A percentile compares a stretch with the other conserved stretches of the same genome.
Evolutionary conservation across 129 eudicot genomes (phyloP).

Genomic region (sunflower (Helianthus annuus)): DNA sequence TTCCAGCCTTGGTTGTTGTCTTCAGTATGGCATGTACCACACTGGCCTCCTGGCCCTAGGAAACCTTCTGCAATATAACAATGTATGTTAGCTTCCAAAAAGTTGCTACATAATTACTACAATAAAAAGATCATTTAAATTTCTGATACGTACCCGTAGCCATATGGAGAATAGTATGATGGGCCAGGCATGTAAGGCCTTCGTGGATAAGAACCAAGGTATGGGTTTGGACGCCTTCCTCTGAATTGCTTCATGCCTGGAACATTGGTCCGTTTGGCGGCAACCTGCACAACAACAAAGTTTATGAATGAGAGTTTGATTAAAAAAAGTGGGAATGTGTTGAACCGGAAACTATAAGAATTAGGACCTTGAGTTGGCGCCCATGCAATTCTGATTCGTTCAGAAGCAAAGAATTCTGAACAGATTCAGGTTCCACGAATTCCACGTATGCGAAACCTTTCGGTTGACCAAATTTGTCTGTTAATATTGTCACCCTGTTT

Average conservation of each 20-base stretch:
- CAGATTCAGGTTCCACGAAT: conserved; percentile 69
- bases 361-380: conserved; percentile 60
- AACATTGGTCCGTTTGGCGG: conserved; percentile 60
- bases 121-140: not conserved
- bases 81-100: not conserved
- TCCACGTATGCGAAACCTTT: conserved; percentile 81
- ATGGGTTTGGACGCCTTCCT: conserved; percentile 51
- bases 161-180: conserved; percentile 48
- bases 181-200: conserved; percentile 56
- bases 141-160: conserved; percentile 46
- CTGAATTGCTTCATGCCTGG: conserved; percentile 69
- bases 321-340: not conserved
- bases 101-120: not conserved
- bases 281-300: conserved; percentile 37
- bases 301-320: conserved; percentile 4
- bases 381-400: conserved; percentile 67
- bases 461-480: conserved; percentile 68
- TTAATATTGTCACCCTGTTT: conserved; percentile 55
- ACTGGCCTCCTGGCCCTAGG: conserved; percentile 56
- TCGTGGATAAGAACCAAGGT: conserved; percentile 38
- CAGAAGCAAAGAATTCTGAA: conserved; percentile 59
- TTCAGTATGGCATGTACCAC: conserved; percentile 52
- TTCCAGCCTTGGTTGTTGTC: not conserved
- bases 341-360: not conserved
- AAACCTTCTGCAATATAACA: conserved; percentile 41